A percentile compares a stretch with the other conserved stretches of the same genome.
These are phyloP conservation scores for Cytidiella melzeri DNA, from an alignment of 768 basidiomycete species.

Conservation along the genomic window DNA sequence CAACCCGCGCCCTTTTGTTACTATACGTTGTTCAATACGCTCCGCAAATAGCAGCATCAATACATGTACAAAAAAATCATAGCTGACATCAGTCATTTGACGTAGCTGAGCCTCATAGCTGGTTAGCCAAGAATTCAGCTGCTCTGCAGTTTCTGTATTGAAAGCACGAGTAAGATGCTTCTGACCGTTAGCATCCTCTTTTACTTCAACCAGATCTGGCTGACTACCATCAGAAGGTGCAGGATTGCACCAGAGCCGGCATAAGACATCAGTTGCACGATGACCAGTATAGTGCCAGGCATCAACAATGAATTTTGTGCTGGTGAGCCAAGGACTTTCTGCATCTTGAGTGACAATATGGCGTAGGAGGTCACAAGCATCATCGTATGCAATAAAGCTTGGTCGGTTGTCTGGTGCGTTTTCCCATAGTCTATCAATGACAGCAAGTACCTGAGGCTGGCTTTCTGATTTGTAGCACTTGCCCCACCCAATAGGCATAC, in stretches of 20 bases:
- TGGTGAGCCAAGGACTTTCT: constrained; percentile 1
- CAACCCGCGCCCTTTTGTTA: not conserved
- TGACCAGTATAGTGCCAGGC: constrained; percentile 8
- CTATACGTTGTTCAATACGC: constrained; percentile 1
- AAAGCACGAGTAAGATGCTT: constrained; percentile 7
- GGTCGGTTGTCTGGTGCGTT: not conserved
- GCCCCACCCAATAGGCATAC: constrained; percentile 9
- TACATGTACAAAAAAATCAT: constrained; percentile 3
- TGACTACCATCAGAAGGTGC: constrained; percentile 5
- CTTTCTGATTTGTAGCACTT: constrained; percentile 8
- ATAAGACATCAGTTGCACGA: constrained; percentile 4
- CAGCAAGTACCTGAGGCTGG: constrained; percentile 2
- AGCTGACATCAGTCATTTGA: constrained; percentile 8
- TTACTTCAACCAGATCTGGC: constrained; percentile 1
- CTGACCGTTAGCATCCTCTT: not conserved
- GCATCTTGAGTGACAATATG: constrained; percentile 7
- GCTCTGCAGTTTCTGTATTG: constrained; percentile 8
- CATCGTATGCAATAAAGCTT: constrained; percentile 4
- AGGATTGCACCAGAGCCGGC: constrained; percentile 5
- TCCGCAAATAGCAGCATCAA: constrained; percentile 5
- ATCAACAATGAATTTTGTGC: constrained; percentile 8
- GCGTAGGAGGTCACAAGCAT: constrained; percentile 7
- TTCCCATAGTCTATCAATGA: constrained; percentile 3
- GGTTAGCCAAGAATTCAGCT: constrained; percentile 6
- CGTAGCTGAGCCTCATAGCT: constrained; percentile 4